phyloP scores from a whole-genome alignment of 148 eudicot genomes.

The Rheum nobile region DNA sequence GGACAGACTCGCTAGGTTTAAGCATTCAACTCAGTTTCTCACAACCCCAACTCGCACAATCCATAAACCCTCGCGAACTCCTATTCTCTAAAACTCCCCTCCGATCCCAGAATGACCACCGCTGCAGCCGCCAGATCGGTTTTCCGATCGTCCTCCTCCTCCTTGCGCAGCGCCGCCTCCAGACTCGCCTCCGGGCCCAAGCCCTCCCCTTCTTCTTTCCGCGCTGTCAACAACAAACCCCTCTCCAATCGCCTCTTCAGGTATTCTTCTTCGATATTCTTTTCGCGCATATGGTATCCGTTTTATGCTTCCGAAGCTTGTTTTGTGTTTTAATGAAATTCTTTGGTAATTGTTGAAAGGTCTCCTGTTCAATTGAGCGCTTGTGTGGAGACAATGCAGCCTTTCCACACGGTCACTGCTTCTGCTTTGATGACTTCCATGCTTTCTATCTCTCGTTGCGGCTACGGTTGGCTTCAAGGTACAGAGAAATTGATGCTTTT shows the following conservation, averaged over 20 bases:
- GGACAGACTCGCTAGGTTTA: neutral
- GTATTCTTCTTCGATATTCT: constrained; percentile 13
- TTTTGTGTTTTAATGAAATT: neutral
- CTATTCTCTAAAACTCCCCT: neutral
- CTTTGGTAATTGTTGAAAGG: constrained; percentile 20
- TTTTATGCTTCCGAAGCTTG: neutral
- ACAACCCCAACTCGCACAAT: neutral
- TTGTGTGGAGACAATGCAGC: constrained; percentile 63
- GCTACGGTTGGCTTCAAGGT: constrained; percentile 79
- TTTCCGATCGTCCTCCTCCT: constrained; percentile 37
- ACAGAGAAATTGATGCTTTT: neutral
- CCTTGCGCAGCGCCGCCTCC: constrained; percentile 28
- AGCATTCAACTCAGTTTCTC: neutral
- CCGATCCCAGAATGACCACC: neutral
- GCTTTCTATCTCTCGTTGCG: constrained; percentile 54
- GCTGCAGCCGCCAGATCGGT: constrained; percentile 49
- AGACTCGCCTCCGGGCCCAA: constrained; percentile 29
- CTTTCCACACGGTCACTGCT: constrained; percentile 73
- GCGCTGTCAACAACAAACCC: constrained; percentile 26
- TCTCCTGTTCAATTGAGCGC: constrained; percentile 65
- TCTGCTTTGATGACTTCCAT: constrained; percentile 86
- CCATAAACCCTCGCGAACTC: neutral
- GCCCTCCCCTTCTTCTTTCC: constrained; percentile 39
- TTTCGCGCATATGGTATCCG: neutral
- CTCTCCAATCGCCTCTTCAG: constrained; percentile 54